Evolutionary conservation across 169 alveolate genomes (phyloP).

Genomic region (Plasmodium knowlesi): DNA sequence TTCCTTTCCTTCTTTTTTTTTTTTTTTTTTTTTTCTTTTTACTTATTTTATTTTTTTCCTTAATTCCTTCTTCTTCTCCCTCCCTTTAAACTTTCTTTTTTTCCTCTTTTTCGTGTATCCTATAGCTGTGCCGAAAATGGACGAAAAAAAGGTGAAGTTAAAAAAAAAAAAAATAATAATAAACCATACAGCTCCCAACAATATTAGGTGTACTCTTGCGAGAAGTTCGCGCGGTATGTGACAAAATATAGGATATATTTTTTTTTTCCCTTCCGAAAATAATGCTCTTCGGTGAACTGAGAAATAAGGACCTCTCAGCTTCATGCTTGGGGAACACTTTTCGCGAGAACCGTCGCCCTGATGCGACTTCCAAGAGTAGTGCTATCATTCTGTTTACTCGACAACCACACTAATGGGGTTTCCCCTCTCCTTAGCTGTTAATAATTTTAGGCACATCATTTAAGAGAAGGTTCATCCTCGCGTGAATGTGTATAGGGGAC

Average conservation of each 20-base stretch:
- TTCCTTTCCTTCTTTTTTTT: not conserved
- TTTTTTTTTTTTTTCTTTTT: not conserved
- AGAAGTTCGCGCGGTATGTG: not conserved
- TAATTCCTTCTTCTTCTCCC: not conserved
- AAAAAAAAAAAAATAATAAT: not conserved
- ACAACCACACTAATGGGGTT: not conserved
- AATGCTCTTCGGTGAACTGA: not conserved
- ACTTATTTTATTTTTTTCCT: too few species aligned
- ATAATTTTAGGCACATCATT: not conserved
- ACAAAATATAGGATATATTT: not conserved
- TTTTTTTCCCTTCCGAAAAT: not conserved
- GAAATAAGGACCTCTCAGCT: not conserved
- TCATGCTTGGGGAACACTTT: not conserved
- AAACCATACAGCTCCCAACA: not conserved
- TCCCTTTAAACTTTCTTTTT: not conserved
- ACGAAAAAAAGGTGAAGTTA: not conserved
- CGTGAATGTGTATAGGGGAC: not conserved
- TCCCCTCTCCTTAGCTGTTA: not conserved
- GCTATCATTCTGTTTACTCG: not conserved
- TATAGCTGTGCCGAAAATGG: not conserved
- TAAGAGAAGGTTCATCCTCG: not conserved
- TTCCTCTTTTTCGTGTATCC: not conserved
- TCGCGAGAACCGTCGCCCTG: not conserved
- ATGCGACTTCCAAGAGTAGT: not conserved
- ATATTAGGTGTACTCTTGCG: not conserved